Evolutionary conservation across 768 basidiomycete genomes (phyloP).

Genomic region (Rubroboletus satanas): DNA sequence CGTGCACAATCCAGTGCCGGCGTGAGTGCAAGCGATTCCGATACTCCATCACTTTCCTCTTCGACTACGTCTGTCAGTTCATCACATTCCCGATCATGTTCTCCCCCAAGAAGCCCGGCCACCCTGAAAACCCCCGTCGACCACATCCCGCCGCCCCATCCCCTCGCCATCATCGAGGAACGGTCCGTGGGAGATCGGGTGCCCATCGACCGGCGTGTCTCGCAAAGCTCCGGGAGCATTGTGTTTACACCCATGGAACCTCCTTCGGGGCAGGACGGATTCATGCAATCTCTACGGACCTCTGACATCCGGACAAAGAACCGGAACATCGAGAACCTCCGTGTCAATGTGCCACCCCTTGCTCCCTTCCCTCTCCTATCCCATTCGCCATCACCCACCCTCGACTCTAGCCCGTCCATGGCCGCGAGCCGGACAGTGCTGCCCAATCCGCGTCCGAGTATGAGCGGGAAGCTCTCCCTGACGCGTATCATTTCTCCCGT

Average conservation of each 20-base stretch:
- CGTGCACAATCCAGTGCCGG: slow-evolving; percentile 27
- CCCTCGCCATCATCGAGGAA: slow-evolving; percentile 41
- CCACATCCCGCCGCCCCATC: slow-evolving; percentile 14
- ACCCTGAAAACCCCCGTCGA: slow-evolving; percentile 34
- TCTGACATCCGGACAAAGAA: slow-evolving; percentile 19
- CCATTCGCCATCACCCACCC: slow-evolving; percentile 14
- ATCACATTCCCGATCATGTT: slow-evolving; percentile 29
- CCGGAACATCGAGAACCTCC: slow-evolving; percentile 29
- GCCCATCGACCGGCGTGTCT: slow-evolving; percentile 5
- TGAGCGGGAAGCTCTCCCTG: slow-evolving; percentile 20
- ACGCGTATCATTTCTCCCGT: slow-evolving; percentile 28
- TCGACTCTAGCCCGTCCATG: slow-evolving; percentile 4
- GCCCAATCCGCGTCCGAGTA: slow-evolving; percentile 5
- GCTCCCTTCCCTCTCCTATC: slow-evolving; percentile 16
- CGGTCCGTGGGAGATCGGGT: slow-evolving; percentile 20
- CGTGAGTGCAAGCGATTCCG: slow-evolving; percentile 37
- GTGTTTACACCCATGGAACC: slow-evolving; percentile 19
- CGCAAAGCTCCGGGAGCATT: slow-evolving; percentile 22
- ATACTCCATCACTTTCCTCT: slow-evolving; percentile 48
- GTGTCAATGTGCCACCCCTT: slow-evolving; percentile 27
- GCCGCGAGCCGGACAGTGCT: background rate
- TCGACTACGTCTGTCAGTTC: slow-evolving; percentile 39
- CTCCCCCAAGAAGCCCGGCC: slow-evolving; percentile 34
- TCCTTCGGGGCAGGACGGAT: slow-evolving; percentile 21
- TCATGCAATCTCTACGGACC: background rate